Evolutionary conservation across 345 rosid genomes (phyloP).

Genomic region (Citropsis articulata): DNA sequence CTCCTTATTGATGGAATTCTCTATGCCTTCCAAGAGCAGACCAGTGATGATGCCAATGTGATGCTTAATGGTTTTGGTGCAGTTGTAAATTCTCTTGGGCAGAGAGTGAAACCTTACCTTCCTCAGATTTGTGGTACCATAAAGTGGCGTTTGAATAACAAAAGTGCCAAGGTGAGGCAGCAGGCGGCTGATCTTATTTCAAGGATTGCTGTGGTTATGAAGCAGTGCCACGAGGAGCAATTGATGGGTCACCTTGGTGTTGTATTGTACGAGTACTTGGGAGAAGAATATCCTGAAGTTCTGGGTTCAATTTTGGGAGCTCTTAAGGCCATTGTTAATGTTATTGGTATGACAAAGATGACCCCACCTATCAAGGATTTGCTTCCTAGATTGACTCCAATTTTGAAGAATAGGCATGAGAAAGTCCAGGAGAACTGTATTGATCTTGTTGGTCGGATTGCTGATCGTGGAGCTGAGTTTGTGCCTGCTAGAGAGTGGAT

Average conservation of each 20-base stretch:
- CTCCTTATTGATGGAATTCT: slow-evolving; percentile 96
- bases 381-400: slow-evolving; percentile 97
- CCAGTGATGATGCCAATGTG: slow-evolving; percentile 94
- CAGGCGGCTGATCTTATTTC: slow-evolving; percentile 99
- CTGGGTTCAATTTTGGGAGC: slow-evolving; percentile 98
- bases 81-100: slow-evolving; percentile 94
- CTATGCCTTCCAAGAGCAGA: slow-evolving; percentile 98
- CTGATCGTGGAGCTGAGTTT: slow-evolving; percentile 99
- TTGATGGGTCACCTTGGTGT: slow-evolving; percentile 99
- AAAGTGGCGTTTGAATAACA: slow-evolving; percentile 99
- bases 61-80: slow-evolving; percentile 99
- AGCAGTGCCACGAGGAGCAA: slow-evolving; percentile 97
- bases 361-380: slow-evolving; percentile 98
- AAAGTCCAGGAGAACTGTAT: slow-evolving; percentile 99
- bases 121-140: slow-evolving; percentile 99
- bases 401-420: slow-evolving; percentile 98
- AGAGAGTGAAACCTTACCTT: slow-evolving; percentile 95
- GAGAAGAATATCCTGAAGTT: slow-evolving; percentile 99
- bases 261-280: slow-evolving; percentile 92
- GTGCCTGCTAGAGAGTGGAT: slow-evolving; percentile 99
- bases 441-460: slow-evolving; percentile 97
- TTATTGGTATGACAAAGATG: slow-evolving; percentile 99
- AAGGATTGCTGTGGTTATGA: slow-evolving; percentile 96
- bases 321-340: slow-evolving; percentile 96
- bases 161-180: slow-evolving; percentile 99